These are phyloP conservation scores for Boeremia lycopersici DNA, from an alignment of 2,329 filamentous ascomycete genomes.

Conservation along the genomic window DNA sequence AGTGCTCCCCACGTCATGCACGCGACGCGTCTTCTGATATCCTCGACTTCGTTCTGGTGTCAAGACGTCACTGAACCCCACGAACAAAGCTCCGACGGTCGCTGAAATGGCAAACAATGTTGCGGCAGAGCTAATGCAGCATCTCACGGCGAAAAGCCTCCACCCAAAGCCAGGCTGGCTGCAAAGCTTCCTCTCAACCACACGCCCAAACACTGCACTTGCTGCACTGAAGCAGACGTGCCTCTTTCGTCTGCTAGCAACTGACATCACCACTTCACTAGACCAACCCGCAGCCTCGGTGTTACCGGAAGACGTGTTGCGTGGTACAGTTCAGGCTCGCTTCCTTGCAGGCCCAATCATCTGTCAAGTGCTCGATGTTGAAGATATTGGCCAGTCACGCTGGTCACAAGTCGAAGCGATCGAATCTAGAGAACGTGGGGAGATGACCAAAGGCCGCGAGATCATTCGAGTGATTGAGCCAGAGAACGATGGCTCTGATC, in stretches of 20 bases:
- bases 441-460: constrained; percentile 76
- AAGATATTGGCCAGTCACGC: constrained; percentile 78
- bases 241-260: constrained; percentile 77
- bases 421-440: constrained; percentile 74
- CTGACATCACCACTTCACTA: constrained; percentile 73
- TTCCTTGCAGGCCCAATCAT: constrained; percentile 67
- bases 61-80: not conserved
- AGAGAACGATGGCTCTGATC: constrained; percentile 50
- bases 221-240: constrained; percentile 78
- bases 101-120: constrained; percentile 37
- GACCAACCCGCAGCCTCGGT: constrained; percentile 48
- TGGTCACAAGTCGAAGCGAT: constrained; percentile 89
- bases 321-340: constrained; percentile 62
- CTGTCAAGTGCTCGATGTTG: constrained; percentile 84
- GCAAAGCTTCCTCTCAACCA: constrained; percentile 63
- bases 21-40: constrained; percentile 28
- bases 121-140: constrained; percentile 52
- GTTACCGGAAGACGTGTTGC: constrained; percentile 65
- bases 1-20: constrained; percentile 30
- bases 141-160: constrained; percentile 63
- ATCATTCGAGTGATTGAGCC: constrained; percentile 73
- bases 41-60: not conserved
- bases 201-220: constrained; percentile 63
- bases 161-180: constrained; percentile 68
- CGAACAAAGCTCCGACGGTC: constrained; percentile 3